Conservation (phyloP, 352 stramenopile species). For the Sclerospora graminicola region DNA sequence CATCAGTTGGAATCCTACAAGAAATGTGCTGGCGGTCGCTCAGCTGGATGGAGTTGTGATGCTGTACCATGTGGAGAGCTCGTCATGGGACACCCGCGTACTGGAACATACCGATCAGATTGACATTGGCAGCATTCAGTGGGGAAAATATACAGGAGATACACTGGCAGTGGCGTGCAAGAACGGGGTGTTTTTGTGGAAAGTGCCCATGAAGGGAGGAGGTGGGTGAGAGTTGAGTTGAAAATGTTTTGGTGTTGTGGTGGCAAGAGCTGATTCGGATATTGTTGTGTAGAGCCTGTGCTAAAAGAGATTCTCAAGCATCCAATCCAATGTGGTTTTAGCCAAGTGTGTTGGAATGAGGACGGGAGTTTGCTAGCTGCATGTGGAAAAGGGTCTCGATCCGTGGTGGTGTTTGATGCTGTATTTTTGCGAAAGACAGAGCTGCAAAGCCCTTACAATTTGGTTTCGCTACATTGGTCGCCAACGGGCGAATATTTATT, state of each 20-base stretch:
- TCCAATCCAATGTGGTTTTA: slow-evolving; percentile 34
- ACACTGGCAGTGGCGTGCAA: slow-evolving; percentile 54
- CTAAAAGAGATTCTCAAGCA: slow-evolving; percentile 53
- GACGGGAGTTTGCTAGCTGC: slow-evolving; percentile 61
- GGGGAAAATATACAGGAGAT: slow-evolving; percentile 51
- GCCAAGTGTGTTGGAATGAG: slow-evolving; percentile 55
- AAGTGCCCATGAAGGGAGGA: slow-evolving; percentile 30
- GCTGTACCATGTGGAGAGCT: slow-evolving; percentile 45
- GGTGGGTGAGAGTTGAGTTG: slow-evolving; percentile 2
- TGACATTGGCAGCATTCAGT: slow-evolving; percentile 47
- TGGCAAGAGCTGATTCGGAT: not conserved
- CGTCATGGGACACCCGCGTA: slow-evolving; percentile 50
- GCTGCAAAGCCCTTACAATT: slow-evolving; percentile 43
- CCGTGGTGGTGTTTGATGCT: slow-evolving; percentile 49
- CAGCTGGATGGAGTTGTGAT: slow-evolving; percentile 57
- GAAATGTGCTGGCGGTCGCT: slow-evolving; percentile 52
- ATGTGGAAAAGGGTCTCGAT: slow-evolving; percentile 31
- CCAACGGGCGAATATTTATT: slow-evolving; percentile 82
- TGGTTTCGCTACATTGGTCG: slow-evolving; percentile 55
- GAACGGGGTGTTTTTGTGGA: slow-evolving; percentile 61
- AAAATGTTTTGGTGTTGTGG: not conserved
- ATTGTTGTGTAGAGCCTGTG: slow-evolving; percentile 25
- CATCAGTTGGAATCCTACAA: slow-evolving; percentile 48
- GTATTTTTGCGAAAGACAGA: slow-evolving; percentile 46
- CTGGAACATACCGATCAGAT: slow-evolving; percentile 49